Evolutionary conservation across 2,329 filamentous ascomycete genomes (phyloP).

Genomic region (Phialophora verrucosa): DNA sequence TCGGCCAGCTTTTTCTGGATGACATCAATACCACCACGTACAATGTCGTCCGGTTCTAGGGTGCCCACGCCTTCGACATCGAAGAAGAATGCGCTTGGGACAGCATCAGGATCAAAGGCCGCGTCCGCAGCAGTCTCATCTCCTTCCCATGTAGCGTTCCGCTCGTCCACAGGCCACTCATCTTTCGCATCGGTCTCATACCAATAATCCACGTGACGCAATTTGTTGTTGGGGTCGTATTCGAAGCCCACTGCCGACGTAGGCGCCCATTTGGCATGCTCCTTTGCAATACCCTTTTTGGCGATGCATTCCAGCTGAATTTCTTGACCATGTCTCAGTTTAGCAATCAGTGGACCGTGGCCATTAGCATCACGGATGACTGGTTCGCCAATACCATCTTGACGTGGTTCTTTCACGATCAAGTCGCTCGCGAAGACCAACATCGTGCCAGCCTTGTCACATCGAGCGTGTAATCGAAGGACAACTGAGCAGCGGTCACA

Average conservation of each 20-base stretch:
- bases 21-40: slow-evolving; percentile 85
- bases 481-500: slow-evolving; percentile 91
- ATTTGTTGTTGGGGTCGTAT: slow-evolving; percentile 96
- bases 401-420: slow-evolving; percentile 70
- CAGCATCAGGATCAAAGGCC: slow-evolving; percentile 87
- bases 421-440: slow-evolving; percentile 92
- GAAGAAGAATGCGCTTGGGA: slow-evolving; percentile 85
- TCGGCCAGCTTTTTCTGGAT: slow-evolving; percentile 88
- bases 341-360: slow-evolving; percentile 83
- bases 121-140: slow-evolving; percentile 82
- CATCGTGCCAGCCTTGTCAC: slow-evolving; percentile 74
- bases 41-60: slow-evolving; percentile 85
- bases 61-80: slow-evolving; percentile 89
- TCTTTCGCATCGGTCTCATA: slow-evolving; percentile 81
- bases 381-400: slow-evolving; percentile 79
- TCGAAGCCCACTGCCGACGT: slow-evolving; percentile 93
- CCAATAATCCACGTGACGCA: slow-evolving; percentile 92
- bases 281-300: slow-evolving; percentile 98
- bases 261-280: slow-evolving; percentile 97
- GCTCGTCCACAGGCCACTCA: slow-evolving; percentile 74
- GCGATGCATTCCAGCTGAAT: slow-evolving; percentile 89
- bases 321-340: slow-evolving; percentile 87
- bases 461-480: slow-evolving; percentile 82
- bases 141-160: slow-evolving; percentile 71
- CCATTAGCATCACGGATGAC: slow-evolving; percentile 83